Evolutionary conservation across 1,284 basidiomycete species (phyloP), one percentile per base, ranked within the genome.

Genomic region (Irpex sp.): DNA sequence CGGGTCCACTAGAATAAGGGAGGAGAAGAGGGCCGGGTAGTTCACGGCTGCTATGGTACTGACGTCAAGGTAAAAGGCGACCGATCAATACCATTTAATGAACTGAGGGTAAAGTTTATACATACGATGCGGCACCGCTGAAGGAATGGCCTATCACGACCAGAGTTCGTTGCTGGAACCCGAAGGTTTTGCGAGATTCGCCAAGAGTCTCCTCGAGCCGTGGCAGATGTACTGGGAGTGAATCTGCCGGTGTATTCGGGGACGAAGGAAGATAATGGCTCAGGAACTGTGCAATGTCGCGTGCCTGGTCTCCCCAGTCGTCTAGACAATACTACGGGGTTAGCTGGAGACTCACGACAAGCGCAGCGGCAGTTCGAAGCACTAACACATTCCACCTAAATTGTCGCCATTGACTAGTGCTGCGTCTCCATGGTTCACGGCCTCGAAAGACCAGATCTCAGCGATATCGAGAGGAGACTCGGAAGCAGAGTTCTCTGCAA

Each of bases 121-220:
- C 86, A 72, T 71, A 92, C 89, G 83, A 79, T 2, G 85, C 84
- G 66, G 86, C 88, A 1, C 90, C 93, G 31, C 93, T 92, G 64
- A 91, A 88, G 0, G 93, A 96, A 73, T 97, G 94, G 0, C 93
- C 94, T 2, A 94, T 75, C 1, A 81, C 85, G 21, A 95, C 76
- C 3, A 93, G 70, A 9, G 70, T 82, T 15, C 86, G 81, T 21
- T 75, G 66, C 2, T 58, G 62, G 69, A 85, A 82, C 3, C 90
- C 85, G 34, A 73, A 67, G 8, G 68, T 66, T 65, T 74, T 71
- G 59, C 88, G 80, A 51, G 69, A 61, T 0, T 75, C 69, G 2
- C 82, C 74, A 64, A 82, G 81, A 15, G 71, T 70, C 8, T 69
- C 65, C 6, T 84, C 61, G 1, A 89, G 66, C 13, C 79, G 82